Conservation (phyloP, 352 stramenopile genomes). For the Phytophthora cactorum region DNA sequence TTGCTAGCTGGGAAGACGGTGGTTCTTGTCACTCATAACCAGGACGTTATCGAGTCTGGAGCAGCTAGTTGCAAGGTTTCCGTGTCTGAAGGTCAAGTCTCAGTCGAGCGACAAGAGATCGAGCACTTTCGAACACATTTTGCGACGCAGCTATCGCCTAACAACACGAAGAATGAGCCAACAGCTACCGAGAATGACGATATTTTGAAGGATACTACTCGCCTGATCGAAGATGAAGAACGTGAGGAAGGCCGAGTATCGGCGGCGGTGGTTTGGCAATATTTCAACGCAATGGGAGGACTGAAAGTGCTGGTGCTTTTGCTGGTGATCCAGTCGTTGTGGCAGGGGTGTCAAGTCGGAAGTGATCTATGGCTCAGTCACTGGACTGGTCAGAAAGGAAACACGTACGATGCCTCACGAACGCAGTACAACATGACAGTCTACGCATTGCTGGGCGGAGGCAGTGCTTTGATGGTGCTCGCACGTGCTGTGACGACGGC, state of each 20-base stretch:
- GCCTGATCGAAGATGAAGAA: not conserved
- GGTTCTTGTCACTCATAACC: conserved; percentile 91
- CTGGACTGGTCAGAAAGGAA: not conserved
- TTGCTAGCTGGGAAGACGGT: conserved; percentile 61
- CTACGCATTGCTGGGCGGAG: not conserved
- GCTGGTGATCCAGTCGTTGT: not conserved
- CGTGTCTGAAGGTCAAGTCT: not conserved
- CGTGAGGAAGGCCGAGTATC: not conserved
- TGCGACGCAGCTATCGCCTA: not conserved
- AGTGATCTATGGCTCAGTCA: not conserved
- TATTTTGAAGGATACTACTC: not conserved
- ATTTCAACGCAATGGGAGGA: not conserved
- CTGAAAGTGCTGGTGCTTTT: not conserved
- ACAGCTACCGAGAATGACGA: not conserved
- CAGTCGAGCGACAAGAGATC: not conserved
- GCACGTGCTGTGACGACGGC: not conserved
- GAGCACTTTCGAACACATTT: not conserved
- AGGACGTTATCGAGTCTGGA: conserved; percentile 43
- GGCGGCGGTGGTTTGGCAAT: not conserved
- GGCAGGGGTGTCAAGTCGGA: not conserved
- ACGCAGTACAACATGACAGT: not conserved
- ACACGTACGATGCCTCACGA: not conserved
- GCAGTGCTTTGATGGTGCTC: not conserved
- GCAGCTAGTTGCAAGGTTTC: not conserved
- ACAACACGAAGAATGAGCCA: not conserved